phyloP scores from a whole-genome alignment of 371 early-diverging fungal genomes.

The Smittium mucronatum region DNA sequence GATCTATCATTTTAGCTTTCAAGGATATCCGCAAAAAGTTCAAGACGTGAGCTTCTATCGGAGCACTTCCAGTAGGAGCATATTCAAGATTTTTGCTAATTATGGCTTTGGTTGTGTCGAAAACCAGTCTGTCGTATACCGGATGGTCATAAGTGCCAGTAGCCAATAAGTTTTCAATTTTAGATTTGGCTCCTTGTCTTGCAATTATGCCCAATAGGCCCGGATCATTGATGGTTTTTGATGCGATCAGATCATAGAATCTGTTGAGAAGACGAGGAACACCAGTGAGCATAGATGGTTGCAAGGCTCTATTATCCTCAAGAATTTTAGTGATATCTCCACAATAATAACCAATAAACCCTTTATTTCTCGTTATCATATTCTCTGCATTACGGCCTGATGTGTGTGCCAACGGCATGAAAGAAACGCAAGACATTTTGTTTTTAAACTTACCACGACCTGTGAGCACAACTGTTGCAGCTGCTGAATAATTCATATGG shows the following conservation, averaged over 20 bases:
- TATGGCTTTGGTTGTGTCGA: constrained; percentile 66
- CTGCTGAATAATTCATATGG: constrained; percentile 30
- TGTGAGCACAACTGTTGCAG: constrained; percentile 21
- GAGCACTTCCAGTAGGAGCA: constrained; percentile 78
- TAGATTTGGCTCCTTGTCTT: constrained; percentile 43
- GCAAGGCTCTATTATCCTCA: constrained; percentile 62
- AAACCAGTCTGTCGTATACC: constrained; percentile 86
- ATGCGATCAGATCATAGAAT: constrained; percentile 64
- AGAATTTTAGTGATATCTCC: constrained; percentile 63
- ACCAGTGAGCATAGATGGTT: constrained; percentile 68
- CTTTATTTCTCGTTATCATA: constrained; percentile 38
- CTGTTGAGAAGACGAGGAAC: constrained; percentile 87
- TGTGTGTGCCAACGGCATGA: constrained; percentile 77
- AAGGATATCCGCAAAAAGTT: constrained; percentile 81
- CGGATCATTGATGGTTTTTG: constrained; percentile 49
- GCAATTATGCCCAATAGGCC: constrained; percentile 52
- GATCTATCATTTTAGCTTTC: constrained; percentile 70
- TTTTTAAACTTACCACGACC: constrained; percentile 22
- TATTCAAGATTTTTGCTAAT: constrained; percentile 82
- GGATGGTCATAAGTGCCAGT: constrained; percentile 49
- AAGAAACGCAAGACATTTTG: constrained; percentile 44
- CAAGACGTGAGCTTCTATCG: constrained; percentile 70
- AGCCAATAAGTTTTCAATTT: constrained; percentile 42
- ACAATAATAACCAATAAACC: constrained; percentile 62
- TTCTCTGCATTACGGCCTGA: constrained; percentile 62